A percentile compares a stretch with the other conserved stretches of the same genome.
Evolutionary conservation across 2,329 filamentous ascomycete genomes (phyloP).

Genomic region (Colletotrichum tanaceti): DNA sequence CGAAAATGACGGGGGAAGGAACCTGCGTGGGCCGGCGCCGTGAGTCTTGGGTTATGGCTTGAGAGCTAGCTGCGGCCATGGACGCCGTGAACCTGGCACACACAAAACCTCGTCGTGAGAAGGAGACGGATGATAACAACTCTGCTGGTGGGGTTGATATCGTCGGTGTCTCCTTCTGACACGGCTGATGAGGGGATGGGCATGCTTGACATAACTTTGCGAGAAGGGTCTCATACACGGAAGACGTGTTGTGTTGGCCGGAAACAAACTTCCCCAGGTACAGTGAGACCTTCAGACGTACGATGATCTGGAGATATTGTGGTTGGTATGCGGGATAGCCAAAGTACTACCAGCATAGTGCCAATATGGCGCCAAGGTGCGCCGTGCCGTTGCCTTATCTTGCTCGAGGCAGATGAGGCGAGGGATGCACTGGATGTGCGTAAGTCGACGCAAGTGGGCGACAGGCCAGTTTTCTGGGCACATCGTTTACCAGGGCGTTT

Average conservation of each 20-base stretch:
- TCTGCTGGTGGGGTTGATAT: too few species aligned
- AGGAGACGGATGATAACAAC: too few species aligned
- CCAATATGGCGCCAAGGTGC: background rate
- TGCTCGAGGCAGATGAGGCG: background rate
- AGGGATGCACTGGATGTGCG: background rate
- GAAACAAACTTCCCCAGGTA: background rate
- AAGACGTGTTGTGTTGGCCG: too few species aligned
- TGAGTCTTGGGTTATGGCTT: constrained; percentile 16
- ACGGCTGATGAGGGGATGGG: background rate
- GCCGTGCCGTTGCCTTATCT: too few species aligned
- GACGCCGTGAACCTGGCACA: constrained; percentile 3
- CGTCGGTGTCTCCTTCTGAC: background rate
- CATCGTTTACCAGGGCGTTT: background rate
- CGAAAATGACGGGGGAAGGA: background rate
- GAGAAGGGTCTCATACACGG: too few species aligned
- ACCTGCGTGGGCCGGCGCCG: background rate
- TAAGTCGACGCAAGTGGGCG: too few species aligned
- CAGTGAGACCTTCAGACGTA: background rate
- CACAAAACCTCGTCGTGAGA: background rate
- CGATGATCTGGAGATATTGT: background rate
- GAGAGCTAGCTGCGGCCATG: constrained; percentile 4
- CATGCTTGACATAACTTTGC: too few species aligned
- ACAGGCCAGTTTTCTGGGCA: background rate
- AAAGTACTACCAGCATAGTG: constrained; percentile 3
- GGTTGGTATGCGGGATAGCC: constrained; percentile 4